Percentiles rank a stretch among this genome's conserved stretches.
These are phyloP conservation scores for Closterium sp. DNA, from an alignment of 139 green algal species.

Conservation along the genomic window DNA sequence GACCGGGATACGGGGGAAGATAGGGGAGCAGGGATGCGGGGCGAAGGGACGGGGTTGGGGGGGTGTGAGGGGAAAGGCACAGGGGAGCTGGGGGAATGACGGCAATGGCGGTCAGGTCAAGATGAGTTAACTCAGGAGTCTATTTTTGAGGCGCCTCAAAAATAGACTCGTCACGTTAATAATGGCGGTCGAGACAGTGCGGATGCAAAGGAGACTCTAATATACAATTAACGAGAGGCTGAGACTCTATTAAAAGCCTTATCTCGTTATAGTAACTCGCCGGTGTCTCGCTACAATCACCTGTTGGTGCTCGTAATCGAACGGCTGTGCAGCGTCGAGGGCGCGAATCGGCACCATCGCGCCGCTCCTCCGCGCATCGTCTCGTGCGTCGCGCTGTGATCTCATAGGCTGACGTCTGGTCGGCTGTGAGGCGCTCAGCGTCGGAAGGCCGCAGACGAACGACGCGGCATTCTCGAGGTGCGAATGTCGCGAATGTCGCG, in stretches of 20 bases:
- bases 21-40: background rate
- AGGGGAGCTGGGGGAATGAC: background rate
- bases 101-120: background rate
- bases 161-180: no score
- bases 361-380: background rate
- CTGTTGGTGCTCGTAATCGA: slow-evolving; percentile 76
- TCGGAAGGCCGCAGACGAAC: background rate
- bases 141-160: no score
- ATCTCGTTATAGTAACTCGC: background rate
- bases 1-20: slow-evolving; percentile 15
- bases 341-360: slow-evolving; percentile 43
- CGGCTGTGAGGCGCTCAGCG: background rate
- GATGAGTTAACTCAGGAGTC: no score
- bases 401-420: background rate
- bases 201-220: no score
- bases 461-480: background rate
- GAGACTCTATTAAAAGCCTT: background rate
- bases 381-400: background rate
- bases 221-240: background rate
- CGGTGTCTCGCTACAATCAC: background rate
- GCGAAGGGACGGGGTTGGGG: background rate
- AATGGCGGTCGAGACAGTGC: no score
- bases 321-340: slow-evolving; percentile 80
- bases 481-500: background rate
- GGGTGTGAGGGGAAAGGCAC: background rate